Conservation (phyloP, 192 early-diverging fungal genomes). For the Oehlia diaphana region DNA sequence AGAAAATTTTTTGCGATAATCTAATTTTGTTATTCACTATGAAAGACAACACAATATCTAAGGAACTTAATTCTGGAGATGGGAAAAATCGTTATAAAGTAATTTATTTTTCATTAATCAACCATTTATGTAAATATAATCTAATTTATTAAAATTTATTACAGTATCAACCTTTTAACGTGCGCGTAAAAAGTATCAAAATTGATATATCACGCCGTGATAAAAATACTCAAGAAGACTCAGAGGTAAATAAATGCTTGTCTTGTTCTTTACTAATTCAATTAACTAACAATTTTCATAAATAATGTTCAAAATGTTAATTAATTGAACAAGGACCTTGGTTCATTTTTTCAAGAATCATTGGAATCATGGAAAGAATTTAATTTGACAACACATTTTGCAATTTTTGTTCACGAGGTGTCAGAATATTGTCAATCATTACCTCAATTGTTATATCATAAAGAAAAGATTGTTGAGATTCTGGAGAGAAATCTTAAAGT, state of each 20-base stretch:
- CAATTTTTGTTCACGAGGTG: slow-evolving; percentile 68
- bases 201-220: slow-evolving; percentile 68
- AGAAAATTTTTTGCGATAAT: too few species aligned
- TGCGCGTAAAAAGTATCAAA: slow-evolving; percentile 75
- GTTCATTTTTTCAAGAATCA: slow-evolving; percentile 83
- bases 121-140: not conserved
- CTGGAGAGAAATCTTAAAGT: slow-evolving; percentile 67
- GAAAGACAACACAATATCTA: slow-evolving; percentile 44
- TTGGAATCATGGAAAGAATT: slow-evolving; percentile 85
- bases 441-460: slow-evolving; percentile 90
- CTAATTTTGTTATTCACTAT: slow-evolving; percentile 23
- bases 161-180: slow-evolving; percentile 79
- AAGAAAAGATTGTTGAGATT: slow-evolving; percentile 67
- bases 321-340: slow-evolving; percentile 42
- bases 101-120: slow-evolving; percentile 21
- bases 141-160: not conserved
- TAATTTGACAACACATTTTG: slow-evolving; percentile 86
- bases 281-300: not conserved
- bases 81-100: slow-evolving; percentile 72
- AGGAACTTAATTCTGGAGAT: slow-evolving; percentile 63
- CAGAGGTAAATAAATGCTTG: slow-evolving; percentile 38
- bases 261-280: not conserved
- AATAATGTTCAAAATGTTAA: slow-evolving; percentile 8
- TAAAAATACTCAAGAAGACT: slow-evolving; percentile 53
- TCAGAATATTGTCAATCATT: slow-evolving; percentile 67